Conservation (phyloP, 495 filamentous ascomycete species). For the Cercophora scortea region DNA sequence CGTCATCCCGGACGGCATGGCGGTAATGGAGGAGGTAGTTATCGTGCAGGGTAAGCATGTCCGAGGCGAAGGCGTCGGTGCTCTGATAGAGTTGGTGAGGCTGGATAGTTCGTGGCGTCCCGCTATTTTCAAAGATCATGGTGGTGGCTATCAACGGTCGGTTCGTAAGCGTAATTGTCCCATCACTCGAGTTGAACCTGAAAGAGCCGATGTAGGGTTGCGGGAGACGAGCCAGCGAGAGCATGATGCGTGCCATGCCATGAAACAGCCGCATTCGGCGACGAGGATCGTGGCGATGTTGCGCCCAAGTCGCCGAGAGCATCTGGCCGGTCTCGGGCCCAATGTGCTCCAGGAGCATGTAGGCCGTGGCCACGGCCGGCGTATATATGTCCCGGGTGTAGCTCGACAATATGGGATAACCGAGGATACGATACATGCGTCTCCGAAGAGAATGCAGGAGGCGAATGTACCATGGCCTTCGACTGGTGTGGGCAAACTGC, state of each 20-base stretch:
- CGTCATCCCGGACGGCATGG: slow-evolving; percentile 17
- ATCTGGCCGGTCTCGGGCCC: slow-evolving; percentile 17
- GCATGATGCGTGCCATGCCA: slow-evolving; percentile 21
- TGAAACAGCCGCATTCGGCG: slow-evolving; percentile 22
- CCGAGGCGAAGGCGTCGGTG: slow-evolving; percentile 19
- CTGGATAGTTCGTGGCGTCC: slow-evolving; percentile 20
- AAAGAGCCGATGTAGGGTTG: slow-evolving; percentile 31
- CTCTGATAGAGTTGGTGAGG: slow-evolving; percentile 16
- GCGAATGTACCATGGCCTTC: slow-evolving; percentile 9
- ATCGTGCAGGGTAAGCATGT: slow-evolving; percentile 24
- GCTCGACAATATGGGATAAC: slow-evolving; percentile 6
- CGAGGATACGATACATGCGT: neutral
- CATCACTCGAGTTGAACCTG: slow-evolving; percentile 18
- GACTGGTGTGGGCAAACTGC: neutral
- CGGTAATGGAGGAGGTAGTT: slow-evolving; percentile 20
- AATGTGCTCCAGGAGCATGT: slow-evolving; percentile 17
- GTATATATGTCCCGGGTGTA: slow-evolving; percentile 4
- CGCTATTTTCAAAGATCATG: slow-evolving; percentile 26
- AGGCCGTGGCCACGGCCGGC: slow-evolving; percentile 8
- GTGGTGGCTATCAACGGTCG: slow-evolving; percentile 21
- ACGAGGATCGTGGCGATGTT: slow-evolving; percentile 9
- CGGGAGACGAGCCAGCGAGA: slow-evolving; percentile 21
- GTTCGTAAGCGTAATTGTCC: slow-evolving; percentile 24
- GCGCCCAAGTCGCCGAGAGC: slow-evolving; percentile 26
- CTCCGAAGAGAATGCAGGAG: slow-evolving; percentile 1